Base-by-base conservation (phyloP, 371 early-diverging fungal species). In the Mortierella sp. region DNA sequence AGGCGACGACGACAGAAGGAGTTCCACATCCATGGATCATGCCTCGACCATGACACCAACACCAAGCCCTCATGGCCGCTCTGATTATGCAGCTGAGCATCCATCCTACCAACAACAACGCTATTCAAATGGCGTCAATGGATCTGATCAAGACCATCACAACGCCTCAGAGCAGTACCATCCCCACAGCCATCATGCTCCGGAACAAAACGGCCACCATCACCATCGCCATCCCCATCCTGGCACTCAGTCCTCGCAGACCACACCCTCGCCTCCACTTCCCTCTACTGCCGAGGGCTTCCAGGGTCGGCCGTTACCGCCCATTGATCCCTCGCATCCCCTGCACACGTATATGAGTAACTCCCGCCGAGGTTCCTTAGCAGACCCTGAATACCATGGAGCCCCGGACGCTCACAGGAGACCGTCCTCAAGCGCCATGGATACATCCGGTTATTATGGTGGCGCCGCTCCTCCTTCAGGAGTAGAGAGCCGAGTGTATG, bases 241-340 rank as follows among this genome's bases (percentile, higher is more conserved):
- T 7, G 37, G 37, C 37, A 11, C 37, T n/a, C 62, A 56, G 19
- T 39, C 11, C n/a, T 57, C 44, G 32, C 75, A 54, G 12, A 48
- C 42, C 24, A 52, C 55, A 1, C 61, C 54, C 9, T 60, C 73
- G 19, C 73, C 73, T 3, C 73, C 73, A 3, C 42, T 67, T 21
- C 67, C 73, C 23, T 66, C 73, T 15, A 28, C 56, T n/a, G 43
- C 73, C 3, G 73, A 73, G 6, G 46, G 30, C 44, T 73, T 62
- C 59, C 73, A 73, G 31, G 73, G 73, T 39, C 47, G 73, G 14
- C 50, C 68, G 19, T 37, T 73, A 3, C 73, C 73, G 3, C 73
- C 73, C 11, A 73, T 73, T 28, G 73, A 73, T n/a, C 73, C 73
- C 12, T 73, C 73, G 6, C 73, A 73, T 21, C 73, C 73, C 3